A percentile compares a stretch with the other conserved stretches of the same genome.
phyloP scores from a whole-genome alignment of 1,284 basidiomycete genomes.

The Apiotrichum veenhuisii region DNA sequence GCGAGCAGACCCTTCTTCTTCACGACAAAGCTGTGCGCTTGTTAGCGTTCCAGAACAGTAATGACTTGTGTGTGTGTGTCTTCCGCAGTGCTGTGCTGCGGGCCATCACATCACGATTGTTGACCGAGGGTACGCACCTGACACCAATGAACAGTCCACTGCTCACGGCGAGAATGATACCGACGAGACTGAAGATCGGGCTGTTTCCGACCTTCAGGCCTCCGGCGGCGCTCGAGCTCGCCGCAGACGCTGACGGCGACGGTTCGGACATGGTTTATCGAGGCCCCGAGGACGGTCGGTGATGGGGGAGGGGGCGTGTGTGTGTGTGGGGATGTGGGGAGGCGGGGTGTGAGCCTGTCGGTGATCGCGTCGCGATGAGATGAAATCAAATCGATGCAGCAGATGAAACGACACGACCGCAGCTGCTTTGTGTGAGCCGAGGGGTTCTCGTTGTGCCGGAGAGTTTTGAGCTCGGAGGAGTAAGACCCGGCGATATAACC shows the following conservation, averaged over 20 bases:
- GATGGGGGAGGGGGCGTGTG: background rate
- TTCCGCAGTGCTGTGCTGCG: background rate
- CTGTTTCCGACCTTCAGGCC: conserved; percentile 13
- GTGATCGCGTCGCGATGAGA: too few relatives aligned
- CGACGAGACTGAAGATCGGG: conserved; percentile 53
- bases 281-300: too few relatives aligned
- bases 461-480: too few relatives aligned
- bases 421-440: too few relatives aligned
- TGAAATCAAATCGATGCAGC: too few relatives aligned
- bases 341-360: background rate
- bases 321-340: background rate
- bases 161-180: conserved; percentile 71
- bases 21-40: conserved; percentile 56
- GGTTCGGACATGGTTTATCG: background rate
- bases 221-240: background rate
- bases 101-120: background rate
- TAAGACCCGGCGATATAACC: too few relatives aligned
- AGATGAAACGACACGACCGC: too few relatives aligned
- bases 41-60: too few relatives aligned
- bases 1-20: conserved; percentile 84
- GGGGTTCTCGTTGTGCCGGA: too few relatives aligned
- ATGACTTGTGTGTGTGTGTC: too few relatives aligned
- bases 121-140: conserved; percentile 55
- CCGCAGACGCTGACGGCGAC: background rate
- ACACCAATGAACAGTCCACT: conserved; percentile 87